Conservation (phyloP, 306 rosid genomes). For the Boehmeria nivea region DNA sequence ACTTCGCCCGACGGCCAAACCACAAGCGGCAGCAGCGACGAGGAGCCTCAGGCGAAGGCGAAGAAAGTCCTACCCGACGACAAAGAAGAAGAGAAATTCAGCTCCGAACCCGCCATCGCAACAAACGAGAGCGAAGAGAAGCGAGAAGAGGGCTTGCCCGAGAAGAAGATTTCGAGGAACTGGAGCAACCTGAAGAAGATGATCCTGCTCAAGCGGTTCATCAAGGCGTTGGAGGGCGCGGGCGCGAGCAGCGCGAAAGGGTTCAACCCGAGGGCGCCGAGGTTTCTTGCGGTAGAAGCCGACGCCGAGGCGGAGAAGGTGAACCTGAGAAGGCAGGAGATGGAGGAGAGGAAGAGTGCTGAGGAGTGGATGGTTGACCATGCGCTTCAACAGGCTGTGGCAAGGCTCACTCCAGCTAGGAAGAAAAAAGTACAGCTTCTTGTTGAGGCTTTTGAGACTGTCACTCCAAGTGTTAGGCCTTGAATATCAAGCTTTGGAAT, state of each 20-base stretch:
- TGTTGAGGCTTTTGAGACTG: slow-evolving; percentile 93
- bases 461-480: slow-evolving; percentile 46
- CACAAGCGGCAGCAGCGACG: slow-evolving; percentile 6
- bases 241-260: no score
- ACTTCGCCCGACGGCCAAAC: slow-evolving; percentile 30
- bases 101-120: no score
- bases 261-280: slow-evolving; percentile 54
- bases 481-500: slow-evolving; percentile 22
- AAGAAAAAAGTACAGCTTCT: slow-evolving; percentile 79
- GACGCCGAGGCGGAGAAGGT: slow-evolving; percentile 61
- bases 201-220: slow-evolving; percentile 72
- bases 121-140: background rate
- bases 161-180: slow-evolving; percentile 37
- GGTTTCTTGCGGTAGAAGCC: slow-evolving; percentile 43
- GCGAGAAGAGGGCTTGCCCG: slow-evolving; percentile 15
- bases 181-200: slow-evolving; percentile 86
- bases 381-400: slow-evolving; percentile 78
- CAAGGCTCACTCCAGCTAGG: slow-evolving; percentile 75
- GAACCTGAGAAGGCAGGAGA: slow-evolving; percentile 54
- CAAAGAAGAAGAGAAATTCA: slow-evolving; percentile 10
- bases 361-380: slow-evolving; percentile 98
- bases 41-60: slow-evolving; percentile 4
- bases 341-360: slow-evolving; percentile 59
- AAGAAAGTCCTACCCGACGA: no score
- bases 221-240: slow-evolving; percentile 70